Percentiles rank a stretch among this genome's conserved stretches.
Evolutionary conservation across 805 yeast species (phyloP).

Genomic region (Clavispora asparagi): DNA sequence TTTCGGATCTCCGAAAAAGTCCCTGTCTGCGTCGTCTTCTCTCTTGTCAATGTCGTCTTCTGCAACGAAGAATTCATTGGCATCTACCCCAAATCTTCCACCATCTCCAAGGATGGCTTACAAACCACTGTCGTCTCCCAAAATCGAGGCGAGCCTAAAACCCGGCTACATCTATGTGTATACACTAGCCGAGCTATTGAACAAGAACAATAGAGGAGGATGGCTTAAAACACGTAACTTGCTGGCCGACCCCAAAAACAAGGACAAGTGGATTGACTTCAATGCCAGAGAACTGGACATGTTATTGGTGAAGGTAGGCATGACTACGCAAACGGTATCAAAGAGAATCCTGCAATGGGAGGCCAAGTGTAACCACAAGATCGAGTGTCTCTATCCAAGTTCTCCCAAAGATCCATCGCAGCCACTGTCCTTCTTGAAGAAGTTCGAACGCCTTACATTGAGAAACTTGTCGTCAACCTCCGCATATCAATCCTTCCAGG

Average conservation of each 20-base stretch:
- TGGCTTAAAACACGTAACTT: conserved; percentile 37
- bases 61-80: background rate
- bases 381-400: conserved; percentile 34
- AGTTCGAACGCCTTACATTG: background rate
- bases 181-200: conserved; percentile 39
- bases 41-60: background rate
- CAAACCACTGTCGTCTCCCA: background rate
- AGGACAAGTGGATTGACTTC: conserved; percentile 27
- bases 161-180: conserved; percentile 48
- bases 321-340: conserved; percentile 43
- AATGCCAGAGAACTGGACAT: conserved; percentile 32
- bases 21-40: background rate
- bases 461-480: background rate
- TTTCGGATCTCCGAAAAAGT: background rate
- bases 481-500: conserved; percentile 16
- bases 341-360: conserved; percentile 48
- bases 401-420: conserved; percentile 5
- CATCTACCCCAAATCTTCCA: no score
- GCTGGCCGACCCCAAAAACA: conserved; percentile 10
- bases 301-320: conserved; percentile 48
- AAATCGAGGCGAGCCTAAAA: background rate
- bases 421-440: conserved; percentile 2
- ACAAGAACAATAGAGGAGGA: conserved; percentile 20
- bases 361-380: conserved; percentile 44
- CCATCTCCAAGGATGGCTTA: background rate